phyloP scores from a whole-genome alignment of 2,329 filamentous ascomycete species.

The Microsporum audouinii region DNA sequence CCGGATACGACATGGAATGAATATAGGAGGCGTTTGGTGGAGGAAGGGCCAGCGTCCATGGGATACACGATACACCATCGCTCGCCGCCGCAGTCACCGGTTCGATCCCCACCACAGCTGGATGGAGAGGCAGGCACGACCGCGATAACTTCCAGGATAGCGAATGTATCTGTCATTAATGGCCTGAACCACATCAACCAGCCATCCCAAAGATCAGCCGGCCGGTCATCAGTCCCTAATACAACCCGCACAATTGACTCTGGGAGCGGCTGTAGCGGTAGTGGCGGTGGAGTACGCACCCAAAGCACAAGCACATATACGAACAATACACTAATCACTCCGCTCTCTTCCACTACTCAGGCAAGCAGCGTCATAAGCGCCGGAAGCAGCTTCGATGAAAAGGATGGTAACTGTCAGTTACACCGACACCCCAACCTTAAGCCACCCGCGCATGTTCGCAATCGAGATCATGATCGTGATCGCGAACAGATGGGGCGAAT shows the following conservation, averaged over 20 bases:
- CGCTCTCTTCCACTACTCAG: slow-evolving; percentile 34
- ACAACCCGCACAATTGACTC: slow-evolving; percentile 27
- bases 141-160: background rate
- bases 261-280: slow-evolving; percentile 1
- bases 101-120: background rate
- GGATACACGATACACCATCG: background rate
- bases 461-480: background rate
- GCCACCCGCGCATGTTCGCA: background rate
- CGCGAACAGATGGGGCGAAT: background rate
- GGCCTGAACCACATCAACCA: background rate
- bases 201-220: slow-evolving; percentile 23
- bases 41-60: background rate
- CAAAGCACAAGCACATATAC: slow-evolving; percentile 34
- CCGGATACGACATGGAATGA: background rate
- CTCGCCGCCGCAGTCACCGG: background rate
- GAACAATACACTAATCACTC: slow-evolving; percentile 29
- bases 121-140: background rate
- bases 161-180: background rate
- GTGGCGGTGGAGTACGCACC: slow-evolving; percentile 22
- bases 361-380: slow-evolving; percentile 34
- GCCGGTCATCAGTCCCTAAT: slow-evolving; percentile 24
- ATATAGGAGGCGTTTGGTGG: background rate
- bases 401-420: slow-evolving; percentile 19
- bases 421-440: slow-evolving; percentile 1
- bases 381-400: slow-evolving; percentile 31